Conservation (phyloP, 768 basidiomycete genomes). For the Mycena polygramma region DNA sequence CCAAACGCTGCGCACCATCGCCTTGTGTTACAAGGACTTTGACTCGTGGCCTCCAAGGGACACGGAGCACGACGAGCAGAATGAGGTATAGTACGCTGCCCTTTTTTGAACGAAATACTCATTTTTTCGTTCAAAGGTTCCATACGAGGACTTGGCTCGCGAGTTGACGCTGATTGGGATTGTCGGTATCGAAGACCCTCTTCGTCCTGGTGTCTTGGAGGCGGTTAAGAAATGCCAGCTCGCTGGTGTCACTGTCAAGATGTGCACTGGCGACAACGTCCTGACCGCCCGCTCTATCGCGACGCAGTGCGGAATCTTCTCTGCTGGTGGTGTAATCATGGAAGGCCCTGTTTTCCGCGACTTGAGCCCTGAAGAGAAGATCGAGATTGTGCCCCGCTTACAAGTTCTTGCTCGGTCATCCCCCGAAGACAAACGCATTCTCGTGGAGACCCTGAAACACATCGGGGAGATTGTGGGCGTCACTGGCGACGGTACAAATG, state of each 20-base stretch:
- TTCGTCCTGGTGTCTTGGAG: constrained; percentile 89
- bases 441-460: constrained; percentile 89
- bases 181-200: constrained; percentile 95
- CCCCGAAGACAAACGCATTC: constrained; percentile 95
- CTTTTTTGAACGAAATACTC: constrained; percentile 8
- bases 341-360: constrained; percentile 95
- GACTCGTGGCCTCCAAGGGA: constrained; percentile 84
- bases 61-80: constrained; percentile 52
- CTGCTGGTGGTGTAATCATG: constrained; percentile 95
- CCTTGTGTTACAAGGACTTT: constrained; percentile 93
- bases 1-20: constrained; percentile 94
- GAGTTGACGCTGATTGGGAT: constrained; percentile 91
- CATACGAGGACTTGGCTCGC: constrained; percentile 75
- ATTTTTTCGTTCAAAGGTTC: constrained; percentile 57
- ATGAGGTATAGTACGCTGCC: constrained; percentile 61
- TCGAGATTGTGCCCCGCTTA: constrained; percentile 89
- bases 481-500: constrained; percentile 98
- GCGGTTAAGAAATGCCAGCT: constrained; percentile 89
- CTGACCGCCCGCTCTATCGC: constrained; percentile 97
- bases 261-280: constrained; percentile 99
- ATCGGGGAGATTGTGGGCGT: constrained; percentile 95
- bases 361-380: constrained; percentile 75
- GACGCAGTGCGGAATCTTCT: constrained; percentile 95
- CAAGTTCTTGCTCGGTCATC: constrained; percentile 98
- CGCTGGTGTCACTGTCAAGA: constrained; percentile 95